Evolutionary conservation across 495 filamentous ascomycete species (phyloP), one percentile per base, ranked within the genome.

Genomic region (Penicillium mononematosum): DNA sequence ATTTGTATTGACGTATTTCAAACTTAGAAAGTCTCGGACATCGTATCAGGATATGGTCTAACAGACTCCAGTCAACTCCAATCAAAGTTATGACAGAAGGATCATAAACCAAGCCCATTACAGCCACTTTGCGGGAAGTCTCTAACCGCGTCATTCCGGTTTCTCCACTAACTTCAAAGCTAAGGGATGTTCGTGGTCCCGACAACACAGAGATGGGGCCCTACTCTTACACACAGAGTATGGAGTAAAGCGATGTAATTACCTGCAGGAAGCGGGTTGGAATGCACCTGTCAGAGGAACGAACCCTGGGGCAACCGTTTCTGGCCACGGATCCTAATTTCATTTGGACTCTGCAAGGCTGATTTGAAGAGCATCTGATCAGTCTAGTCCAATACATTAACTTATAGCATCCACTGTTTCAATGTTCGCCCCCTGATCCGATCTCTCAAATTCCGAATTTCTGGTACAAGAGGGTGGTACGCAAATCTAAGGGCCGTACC

Each of bases 221-320:
- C 55, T 53, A 54, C 25, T 56, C 48, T 57, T 45, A 63, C 51
- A 43, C 29, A 61, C 48, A 39, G n/a, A 41, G 27, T 57, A 42
- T 34, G 36, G 14, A 41, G 39, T 58, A 32, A 57, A 46, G 6
- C 36, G 22, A 25, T 11, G 22, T 44, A 45, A 57, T 58, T 65
- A 62, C 65, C 53, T 56, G 59, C 59, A 62, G 54, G 25, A 53
- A 46, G 53, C 50, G 50, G 45, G 36, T 48, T 55, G 46, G 44
- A 64, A 51, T 56, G 47, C 59, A 62, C 48, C 57, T 65, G 65
- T 64, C 62, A 61, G 58, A 53, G 38, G 16, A 53, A 68, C 60
- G 66, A 68, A 68, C 66, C 56, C 63, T 68, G 66, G 66, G 66
- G 66, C 66, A 45, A 53, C 66, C 66, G 66, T 66, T 66, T 66